These are phyloP conservation scores for Nicotiana obtusifolia DNA, from an alignment of 257 asterid genomes.

Conservation along the genomic window DNA sequence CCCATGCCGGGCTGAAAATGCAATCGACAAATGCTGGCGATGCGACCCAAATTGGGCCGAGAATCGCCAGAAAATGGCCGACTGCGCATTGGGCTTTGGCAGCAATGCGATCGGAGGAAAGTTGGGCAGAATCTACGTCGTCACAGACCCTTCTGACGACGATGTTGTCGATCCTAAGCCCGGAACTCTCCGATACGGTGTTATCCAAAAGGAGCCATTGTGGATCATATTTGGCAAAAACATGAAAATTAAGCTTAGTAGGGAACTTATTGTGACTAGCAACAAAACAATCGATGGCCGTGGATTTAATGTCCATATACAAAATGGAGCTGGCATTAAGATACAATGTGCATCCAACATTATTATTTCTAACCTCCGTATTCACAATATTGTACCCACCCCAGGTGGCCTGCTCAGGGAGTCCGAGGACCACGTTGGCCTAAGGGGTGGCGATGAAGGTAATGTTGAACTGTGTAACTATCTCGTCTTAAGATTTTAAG, in stretches of 20 bases:
- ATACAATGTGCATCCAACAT: constrained; percentile 15
- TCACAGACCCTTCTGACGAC: constrained; percentile 23
- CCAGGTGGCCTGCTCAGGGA: constrained; percentile 30
- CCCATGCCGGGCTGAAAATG: constrained; percentile 23
- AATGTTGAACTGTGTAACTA: background rate
- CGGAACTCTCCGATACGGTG: constrained; percentile 35
- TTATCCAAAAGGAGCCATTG: constrained; percentile 27
- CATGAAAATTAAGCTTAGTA: constrained; percentile 18
- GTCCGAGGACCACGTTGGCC: constrained; percentile 20
- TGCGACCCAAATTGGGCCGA: constrained; percentile 26
- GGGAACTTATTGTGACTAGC: constrained; percentile 24
- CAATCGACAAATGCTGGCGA: constrained; percentile 36
- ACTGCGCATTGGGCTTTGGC: constrained; percentile 30
- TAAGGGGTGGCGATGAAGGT: constrained; percentile 16
- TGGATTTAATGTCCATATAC: constrained; percentile 22
- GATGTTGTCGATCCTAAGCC: constrained; percentile 23
- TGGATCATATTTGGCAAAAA: constrained; percentile 28
- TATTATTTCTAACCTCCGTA: constrained; percentile 11
- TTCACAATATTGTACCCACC: background rate
- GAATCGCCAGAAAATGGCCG: constrained; percentile 14
- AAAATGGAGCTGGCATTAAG: constrained; percentile 29
- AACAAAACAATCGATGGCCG: constrained; percentile 38
- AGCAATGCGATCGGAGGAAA: constrained; percentile 23
- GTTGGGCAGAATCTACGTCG: constrained; percentile 21
- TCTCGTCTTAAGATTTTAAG: background rate